Percentiles rank a stretch among this genome's conserved stretches.
phyloP scores from a whole-genome alignment of 164 flowering plant species.

The Berberis vulgaris region DNA sequence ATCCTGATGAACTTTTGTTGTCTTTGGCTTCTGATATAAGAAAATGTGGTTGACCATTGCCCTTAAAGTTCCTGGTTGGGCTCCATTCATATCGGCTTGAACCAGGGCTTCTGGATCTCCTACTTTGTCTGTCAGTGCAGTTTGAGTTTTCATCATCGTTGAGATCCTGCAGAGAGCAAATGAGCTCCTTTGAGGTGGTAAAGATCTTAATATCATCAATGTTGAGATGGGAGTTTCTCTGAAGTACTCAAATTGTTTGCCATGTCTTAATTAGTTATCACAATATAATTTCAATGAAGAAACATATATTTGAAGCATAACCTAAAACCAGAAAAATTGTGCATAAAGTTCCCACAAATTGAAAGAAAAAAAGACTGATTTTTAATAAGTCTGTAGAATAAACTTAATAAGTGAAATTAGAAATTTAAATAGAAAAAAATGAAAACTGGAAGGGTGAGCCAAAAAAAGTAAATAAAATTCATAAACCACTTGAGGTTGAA shows the following conservation, averaged over 20 bases:
- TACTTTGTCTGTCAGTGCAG: conserved; percentile 20
- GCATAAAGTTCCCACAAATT: neutral
- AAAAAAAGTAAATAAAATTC: too few relatives aligned
- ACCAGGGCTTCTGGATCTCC: conserved; percentile 35
- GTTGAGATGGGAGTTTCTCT: conserved; percentile 48
- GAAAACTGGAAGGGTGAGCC: too few relatives aligned
- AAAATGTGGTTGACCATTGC: too few relatives aligned
- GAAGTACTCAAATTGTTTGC: conserved; percentile 8
- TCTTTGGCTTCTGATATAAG: too few relatives aligned
- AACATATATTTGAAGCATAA: neutral
- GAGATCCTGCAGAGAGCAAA: conserved; percentile 56
- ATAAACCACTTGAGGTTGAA: too few relatives aligned
- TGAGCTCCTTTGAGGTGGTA: conserved; percentile 66
- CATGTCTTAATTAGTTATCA: neutral
- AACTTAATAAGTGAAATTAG: too few relatives aligned
- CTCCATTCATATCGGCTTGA: conserved; percentile 5
- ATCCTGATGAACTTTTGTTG: too few relatives aligned
- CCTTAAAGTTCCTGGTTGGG: too few relatives aligned
- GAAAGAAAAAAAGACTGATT: too few relatives aligned
- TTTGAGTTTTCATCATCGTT: conserved; percentile 14
- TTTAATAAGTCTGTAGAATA: too few relatives aligned
- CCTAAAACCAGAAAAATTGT: too few relatives aligned
- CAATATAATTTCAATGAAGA: neutral
- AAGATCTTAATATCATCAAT: conserved; percentile 44
- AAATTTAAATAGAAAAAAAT: too few relatives aligned